Conservation (phyloP, 2,329 filamentous ascomycete genomes). For the Phyllosticta citribraziliensis region DNA sequence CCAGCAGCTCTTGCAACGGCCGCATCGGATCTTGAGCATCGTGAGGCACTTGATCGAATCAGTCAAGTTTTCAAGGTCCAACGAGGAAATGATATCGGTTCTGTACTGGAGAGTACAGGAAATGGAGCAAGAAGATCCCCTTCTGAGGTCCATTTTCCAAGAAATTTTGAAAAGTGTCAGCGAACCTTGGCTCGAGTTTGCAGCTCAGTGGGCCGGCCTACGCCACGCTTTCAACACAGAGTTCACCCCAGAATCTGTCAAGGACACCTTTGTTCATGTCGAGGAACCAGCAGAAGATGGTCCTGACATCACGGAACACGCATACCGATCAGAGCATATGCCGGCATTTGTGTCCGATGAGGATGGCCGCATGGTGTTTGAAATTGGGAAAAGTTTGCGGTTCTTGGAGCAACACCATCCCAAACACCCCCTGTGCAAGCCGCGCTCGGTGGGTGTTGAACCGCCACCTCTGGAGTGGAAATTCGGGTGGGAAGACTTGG, state of each 20-base stretch:
- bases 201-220: slow-evolving; percentile 68
- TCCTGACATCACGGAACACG: slow-evolving; percentile 38
- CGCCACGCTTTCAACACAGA: slow-evolving; percentile 17
- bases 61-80: slow-evolving; percentile 33
- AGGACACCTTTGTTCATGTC: slow-evolving; percentile 18
- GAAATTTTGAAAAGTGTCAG: slow-evolving; percentile 56
- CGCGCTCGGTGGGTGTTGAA: slow-evolving; percentile 38
- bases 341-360: slow-evolving; percentile 63
- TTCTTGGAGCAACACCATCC: slow-evolving; percentile 63
- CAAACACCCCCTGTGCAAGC: slow-evolving; percentile 55
- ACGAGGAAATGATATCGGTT: slow-evolving; percentile 29
- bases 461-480: slow-evolving; percentile 57
- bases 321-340: slow-evolving; percentile 55
- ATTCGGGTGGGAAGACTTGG: slow-evolving; percentile 62
- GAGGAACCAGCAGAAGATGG: slow-evolving; percentile 19
- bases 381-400: slow-evolving; percentile 66
- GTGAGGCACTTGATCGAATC: slow-evolving; percentile 40
- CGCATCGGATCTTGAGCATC: slow-evolving; percentile 44
- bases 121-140: slow-evolving; percentile 53
- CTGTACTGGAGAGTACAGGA: slow-evolving; percentile 30
- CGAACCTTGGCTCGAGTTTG: slow-evolving; percentile 55
- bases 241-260: background rate
- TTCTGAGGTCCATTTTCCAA: slow-evolving; percentile 54
- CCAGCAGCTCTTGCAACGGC: slow-evolving; percentile 31
- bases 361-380: slow-evolving; percentile 62